These are phyloP conservation scores for Phytophthora vignae DNA, from an alignment of 352 stramenopile species.

Conservation along the genomic window DNA sequence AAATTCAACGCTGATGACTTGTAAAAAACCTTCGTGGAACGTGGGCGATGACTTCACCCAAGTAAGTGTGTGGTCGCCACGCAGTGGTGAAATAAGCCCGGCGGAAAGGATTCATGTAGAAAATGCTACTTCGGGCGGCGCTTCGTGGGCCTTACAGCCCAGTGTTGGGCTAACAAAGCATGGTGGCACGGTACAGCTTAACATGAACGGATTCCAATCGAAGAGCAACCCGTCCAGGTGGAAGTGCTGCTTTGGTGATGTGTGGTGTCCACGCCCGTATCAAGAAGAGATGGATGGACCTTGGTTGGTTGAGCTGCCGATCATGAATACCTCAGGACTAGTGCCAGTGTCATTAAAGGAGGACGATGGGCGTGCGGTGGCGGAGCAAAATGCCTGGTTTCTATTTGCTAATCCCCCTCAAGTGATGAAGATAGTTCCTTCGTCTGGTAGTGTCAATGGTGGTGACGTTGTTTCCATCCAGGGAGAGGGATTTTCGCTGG, in stretches of 20 bases:
- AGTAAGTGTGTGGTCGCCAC: constrained; percentile 45
- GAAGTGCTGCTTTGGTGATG: constrained; percentile 50
- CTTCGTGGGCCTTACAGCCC: constrained; percentile 41
- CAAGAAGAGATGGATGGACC: not conserved
- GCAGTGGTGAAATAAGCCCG: constrained; percentile 23
- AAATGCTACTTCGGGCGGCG: not conserved
- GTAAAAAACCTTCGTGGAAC: constrained; percentile 34
- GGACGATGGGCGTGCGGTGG: not conserved
- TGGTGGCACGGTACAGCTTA: constrained; percentile 19
- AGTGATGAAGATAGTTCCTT: constrained; percentile 34
- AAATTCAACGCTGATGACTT: constrained; percentile 51
- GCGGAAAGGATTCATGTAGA: constrained; percentile 9
- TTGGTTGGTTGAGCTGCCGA: constrained; percentile 30
- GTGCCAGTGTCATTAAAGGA: constrained; percentile 31
- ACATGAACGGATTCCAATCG: constrained; percentile 1
- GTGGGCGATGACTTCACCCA: constrained; percentile 13
- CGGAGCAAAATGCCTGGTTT: constrained; percentile 42
- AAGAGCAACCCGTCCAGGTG: constrained; percentile 16
- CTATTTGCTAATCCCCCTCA: constrained; percentile 36
- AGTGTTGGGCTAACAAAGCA: constrained; percentile 24
- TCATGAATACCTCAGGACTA: constrained; percentile 23
- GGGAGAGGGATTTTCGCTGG: constrained; percentile 38
- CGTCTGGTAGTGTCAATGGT: constrained; percentile 20
- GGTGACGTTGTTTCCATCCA: constrained; percentile 37
- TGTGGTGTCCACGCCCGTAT: constrained; percentile 31